Conservation (phyloP, 345 rosid species). For the Pugionium dolabratum region DNA sequence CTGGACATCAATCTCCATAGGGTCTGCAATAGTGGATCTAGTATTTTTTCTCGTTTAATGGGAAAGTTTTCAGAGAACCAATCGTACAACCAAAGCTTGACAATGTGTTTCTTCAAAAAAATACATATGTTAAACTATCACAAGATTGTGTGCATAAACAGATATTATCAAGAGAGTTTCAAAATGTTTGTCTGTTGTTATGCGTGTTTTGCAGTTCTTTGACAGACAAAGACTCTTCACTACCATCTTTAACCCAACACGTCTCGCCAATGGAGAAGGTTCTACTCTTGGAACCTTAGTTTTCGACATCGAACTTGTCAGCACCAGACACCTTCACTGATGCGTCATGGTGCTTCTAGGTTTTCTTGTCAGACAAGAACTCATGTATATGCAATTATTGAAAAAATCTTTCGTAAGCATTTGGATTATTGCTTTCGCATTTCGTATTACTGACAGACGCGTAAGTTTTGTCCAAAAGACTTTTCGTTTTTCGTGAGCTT, state of each 20-base stretch:
- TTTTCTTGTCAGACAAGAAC: constrained; percentile 19
- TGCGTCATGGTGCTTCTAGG: constrained; percentile 5
- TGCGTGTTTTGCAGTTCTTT: constrained; percentile 50
- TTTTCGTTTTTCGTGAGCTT: too few relatives aligned
- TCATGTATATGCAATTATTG: neutral
- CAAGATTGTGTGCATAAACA: constrained; percentile 10
- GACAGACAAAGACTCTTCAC: constrained; percentile 84
- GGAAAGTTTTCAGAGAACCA: neutral
- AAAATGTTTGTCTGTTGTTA: neutral
- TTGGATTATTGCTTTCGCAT: neutral
- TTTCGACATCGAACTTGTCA: constrained; percentile 72
- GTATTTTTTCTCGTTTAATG: neutral
- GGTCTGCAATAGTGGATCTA: neutral
- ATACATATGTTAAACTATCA: neutral
- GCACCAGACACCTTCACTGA: constrained; percentile 42
- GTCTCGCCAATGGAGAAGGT: constrained; percentile 84
- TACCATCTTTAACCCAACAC: constrained; percentile 78
- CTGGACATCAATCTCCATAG: neutral
- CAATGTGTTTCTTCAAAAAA: neutral
- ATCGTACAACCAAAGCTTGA: neutral
- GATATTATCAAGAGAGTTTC: constrained; percentile 1
- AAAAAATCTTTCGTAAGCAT: constrained; percentile 18
- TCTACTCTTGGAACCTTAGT: constrained; percentile 70
- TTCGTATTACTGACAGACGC: too few relatives aligned
- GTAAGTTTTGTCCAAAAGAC: too few relatives aligned